phyloP scores from a whole-genome alignment of 345 rosid genomes.

The Durio zibethinus region DNA sequence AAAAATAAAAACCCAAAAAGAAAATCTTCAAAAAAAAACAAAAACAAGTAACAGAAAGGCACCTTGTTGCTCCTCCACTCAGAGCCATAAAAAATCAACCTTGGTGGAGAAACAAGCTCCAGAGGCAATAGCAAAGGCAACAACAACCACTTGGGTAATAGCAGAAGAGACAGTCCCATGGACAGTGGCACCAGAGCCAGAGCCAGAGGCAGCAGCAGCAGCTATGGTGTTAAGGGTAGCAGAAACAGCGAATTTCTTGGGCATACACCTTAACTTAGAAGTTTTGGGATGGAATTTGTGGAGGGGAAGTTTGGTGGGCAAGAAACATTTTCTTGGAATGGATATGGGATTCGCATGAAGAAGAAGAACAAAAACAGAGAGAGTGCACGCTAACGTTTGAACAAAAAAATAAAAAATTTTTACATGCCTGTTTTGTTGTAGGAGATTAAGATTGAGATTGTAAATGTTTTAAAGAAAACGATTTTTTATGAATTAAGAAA shows the following conservation, averaged over 20 bases:
- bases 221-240: conserved; percentile 43
- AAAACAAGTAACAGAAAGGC: not conserved
- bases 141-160: conserved; percentile 65
- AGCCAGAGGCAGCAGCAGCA: conserved; percentile 40
- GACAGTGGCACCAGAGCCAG: conserved; percentile 31
- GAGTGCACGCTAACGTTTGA: too few relatives aligned
- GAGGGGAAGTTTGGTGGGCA: conserved; percentile 14
- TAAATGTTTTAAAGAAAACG: too few relatives aligned
- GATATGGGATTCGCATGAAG: conserved; percentile 8
- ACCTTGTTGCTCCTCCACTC: conserved; percentile 61
- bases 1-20: too few relatives aligned
- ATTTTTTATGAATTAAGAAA: too few relatives aligned
- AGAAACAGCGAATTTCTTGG: conserved; percentile 33
- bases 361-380: not conserved
- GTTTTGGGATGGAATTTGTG: conserved; percentile 7
- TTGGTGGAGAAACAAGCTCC: conserved; percentile 78
- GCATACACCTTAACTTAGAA: conserved; percentile 26
- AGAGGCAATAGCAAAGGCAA: conserved; percentile 70
- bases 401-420: too few relatives aligned
- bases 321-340: conserved; percentile 7
- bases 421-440: too few relatives aligned
- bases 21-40: not conserved
- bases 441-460: too few relatives aligned
- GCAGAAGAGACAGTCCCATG: conserved; percentile 63
- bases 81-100: conserved; percentile 71